Percentiles rank a stretch among this genome's conserved stretches.
These are phyloP conservation scores for Sporothrix sp. DNA, from an alignment of 2,329 filamentous ascomycete species.

Conservation along the genomic window DNA sequence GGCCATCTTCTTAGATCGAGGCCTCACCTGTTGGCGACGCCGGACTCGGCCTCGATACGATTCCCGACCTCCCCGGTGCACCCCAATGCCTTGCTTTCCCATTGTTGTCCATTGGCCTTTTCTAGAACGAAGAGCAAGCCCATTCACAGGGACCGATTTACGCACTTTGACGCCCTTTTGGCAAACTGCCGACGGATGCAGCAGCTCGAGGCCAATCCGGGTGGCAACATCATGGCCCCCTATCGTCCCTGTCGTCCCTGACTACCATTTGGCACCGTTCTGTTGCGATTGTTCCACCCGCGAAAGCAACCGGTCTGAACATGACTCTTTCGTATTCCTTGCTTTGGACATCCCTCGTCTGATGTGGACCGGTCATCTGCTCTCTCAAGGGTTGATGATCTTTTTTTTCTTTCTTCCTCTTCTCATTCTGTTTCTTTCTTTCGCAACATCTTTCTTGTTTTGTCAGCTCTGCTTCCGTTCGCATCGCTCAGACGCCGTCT, in stretches of 20 bases:
- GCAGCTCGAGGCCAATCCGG: too few relatives aligned
- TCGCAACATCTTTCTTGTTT: background rate
- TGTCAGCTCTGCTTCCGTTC: background rate
- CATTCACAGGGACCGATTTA: too few relatives aligned
- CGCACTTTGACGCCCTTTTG: too few relatives aligned
- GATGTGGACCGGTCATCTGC: background rate
- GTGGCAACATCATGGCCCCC: too few relatives aligned
- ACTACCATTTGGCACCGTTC: background rate
- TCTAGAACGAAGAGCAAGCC: too few relatives aligned
- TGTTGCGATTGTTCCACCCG: slow-evolving; percentile 1
- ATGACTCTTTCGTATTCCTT: background rate
- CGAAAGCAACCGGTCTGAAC: background rate
- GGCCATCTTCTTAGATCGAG: too few relatives aligned
- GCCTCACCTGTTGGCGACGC: too few relatives aligned
- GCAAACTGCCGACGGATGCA: too few relatives aligned
- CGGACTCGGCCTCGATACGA: too few relatives aligned
- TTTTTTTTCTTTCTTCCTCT: background rate
- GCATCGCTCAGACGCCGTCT: background rate
- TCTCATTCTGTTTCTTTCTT: background rate
- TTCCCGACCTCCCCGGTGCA: too few relatives aligned
- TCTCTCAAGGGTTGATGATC: background rate
- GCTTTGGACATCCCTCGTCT: background rate
- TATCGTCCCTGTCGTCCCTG: background rate
- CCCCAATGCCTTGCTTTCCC: too few relatives aligned
- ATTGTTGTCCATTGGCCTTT: too few relatives aligned